Evolutionary conservation across 257 asterid species (phyloP).

Genomic region (Knoxia roxburghii): DNA sequence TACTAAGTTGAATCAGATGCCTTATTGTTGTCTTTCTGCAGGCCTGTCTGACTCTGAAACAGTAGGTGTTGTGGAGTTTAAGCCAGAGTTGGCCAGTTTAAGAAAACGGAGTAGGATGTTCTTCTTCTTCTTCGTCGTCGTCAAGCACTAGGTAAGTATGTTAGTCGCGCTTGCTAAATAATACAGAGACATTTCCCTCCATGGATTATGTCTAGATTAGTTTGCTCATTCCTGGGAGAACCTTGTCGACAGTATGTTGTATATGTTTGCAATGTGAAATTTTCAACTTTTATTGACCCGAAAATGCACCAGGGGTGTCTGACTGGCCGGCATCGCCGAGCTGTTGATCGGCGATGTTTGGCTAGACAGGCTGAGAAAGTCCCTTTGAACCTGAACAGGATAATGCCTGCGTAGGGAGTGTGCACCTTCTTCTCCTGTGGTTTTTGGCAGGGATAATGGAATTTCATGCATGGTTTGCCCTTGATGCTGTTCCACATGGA

Average conservation of each 20-base stretch:
- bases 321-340: slow-evolving; percentile 39
- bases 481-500: slow-evolving; percentile 11
- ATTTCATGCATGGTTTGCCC: slow-evolving; percentile 20
- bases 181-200: slow-evolving; percentile 20
- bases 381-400: slow-evolving; percentile 99
- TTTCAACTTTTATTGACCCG: slow-evolving; percentile 40
- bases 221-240: slow-evolving; percentile 7
- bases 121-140: no score
- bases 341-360: slow-evolving; percentile 30
- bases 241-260: neutral
- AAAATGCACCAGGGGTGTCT: slow-evolving; percentile 98
- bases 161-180: slow-evolving; percentile 36
- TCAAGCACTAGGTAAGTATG: slow-evolving; percentile 39
- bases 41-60: slow-evolving; percentile 21
- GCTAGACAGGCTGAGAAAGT: slow-evolving; percentile 88
- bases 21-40: slow-evolving; percentile 14
- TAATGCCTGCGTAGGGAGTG: slow-evolving; percentile 99
- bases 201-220: slow-evolving; percentile 22
- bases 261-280: slow-evolving; percentile 15
- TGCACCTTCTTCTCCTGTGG: slow-evolving; percentile 53
- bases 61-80: slow-evolving; percentile 12
- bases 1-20: neutral
- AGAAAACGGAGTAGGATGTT: slow-evolving; percentile 17
- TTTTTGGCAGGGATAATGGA: slow-evolving; percentile 59
- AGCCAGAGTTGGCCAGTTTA: slow-evolving; percentile 20